phyloP scores from a whole-genome alignment of 75 land plant genomes.

The Larix kaempferi region DNA sequence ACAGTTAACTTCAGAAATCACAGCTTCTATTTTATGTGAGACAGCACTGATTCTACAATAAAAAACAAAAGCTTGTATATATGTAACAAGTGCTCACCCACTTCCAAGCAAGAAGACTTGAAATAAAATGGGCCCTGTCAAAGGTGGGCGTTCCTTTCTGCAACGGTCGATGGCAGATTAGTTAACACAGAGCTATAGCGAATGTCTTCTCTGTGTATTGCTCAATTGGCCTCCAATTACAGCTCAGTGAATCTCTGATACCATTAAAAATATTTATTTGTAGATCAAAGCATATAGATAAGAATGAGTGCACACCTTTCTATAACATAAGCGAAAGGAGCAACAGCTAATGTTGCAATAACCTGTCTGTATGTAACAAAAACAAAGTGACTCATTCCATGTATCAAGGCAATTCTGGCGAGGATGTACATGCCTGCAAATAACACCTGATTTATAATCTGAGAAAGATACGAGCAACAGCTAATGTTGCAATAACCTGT shows the following conservation, averaged over 20 bases:
- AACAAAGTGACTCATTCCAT: conserved; percentile 4
- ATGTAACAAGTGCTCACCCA: too few species aligned
- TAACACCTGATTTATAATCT: background rate
- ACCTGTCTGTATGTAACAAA: conserved; percentile 5
- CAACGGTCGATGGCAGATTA: too few species aligned
- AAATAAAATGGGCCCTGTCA: too few species aligned
- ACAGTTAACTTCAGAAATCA: too few species aligned
- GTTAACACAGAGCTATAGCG: too few species aligned
- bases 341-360: conserved; percentile 9
- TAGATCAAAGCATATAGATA: background rate
- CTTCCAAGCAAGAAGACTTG: too few species aligned
- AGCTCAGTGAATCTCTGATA: background rate
- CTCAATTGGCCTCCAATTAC: too few species aligned
- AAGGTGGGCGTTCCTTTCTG: too few species aligned
- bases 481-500: conserved; percentile 9
- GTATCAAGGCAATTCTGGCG: background rate
- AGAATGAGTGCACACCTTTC: background rate
- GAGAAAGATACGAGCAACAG: background rate
- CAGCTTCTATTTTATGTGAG: too few species aligned
- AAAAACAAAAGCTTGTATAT: too few species aligned
- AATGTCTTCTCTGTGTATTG: too few species aligned
- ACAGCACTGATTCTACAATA: too few species aligned
- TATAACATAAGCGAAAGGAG: conserved; percentile 4
- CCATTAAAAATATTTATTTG: background rate
- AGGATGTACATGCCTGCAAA: background rate